These are phyloP conservation scores for Didymella pomorum DNA, from an alignment of 2,329 filamentous ascomycete species.

Conservation along the genomic window DNA sequence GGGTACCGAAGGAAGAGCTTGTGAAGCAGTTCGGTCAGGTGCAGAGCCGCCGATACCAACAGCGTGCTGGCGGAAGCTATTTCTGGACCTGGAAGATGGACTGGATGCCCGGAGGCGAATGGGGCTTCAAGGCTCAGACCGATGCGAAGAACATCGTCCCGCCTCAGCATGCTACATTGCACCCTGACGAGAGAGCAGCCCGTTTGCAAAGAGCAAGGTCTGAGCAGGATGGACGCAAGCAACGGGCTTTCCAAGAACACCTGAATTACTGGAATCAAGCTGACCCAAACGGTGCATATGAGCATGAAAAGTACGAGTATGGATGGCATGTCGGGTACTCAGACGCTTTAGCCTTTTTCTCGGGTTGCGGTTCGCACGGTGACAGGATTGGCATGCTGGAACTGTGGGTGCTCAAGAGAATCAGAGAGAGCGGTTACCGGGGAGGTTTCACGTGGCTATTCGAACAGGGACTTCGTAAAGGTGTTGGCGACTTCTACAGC, in stretches of 20 bases:
- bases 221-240: slow-evolving; percentile 49
- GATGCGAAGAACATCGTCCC: slow-evolving; percentile 53
- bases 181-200: slow-evolving; percentile 24
- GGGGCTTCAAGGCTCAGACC: slow-evolving; percentile 65
- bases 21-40: slow-evolving; percentile 58
- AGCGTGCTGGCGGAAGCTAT: slow-evolving; percentile 61
- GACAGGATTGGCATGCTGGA: slow-evolving; percentile 66
- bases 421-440: slow-evolving; percentile 60
- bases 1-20: slow-evolving; percentile 50
- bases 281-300: slow-evolving; percentile 55
- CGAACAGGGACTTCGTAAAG: slow-evolving; percentile 59
- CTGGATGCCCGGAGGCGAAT: slow-evolving; percentile 69
- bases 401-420: slow-evolving; percentile 65
- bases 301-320: slow-evolving; percentile 63
- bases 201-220: slow-evolving; percentile 52
- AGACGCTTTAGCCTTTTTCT: slow-evolving; percentile 64
- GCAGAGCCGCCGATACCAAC: slow-evolving; percentile 59
- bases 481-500: slow-evolving; percentile 52
- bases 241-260: slow-evolving; percentile 54
- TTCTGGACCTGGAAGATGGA: slow-evolving; percentile 71
- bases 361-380: slow-evolving; percentile 46
- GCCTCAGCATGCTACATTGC: slow-evolving; percentile 44
- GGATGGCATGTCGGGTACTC: slow-evolving; percentile 65
- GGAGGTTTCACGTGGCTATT: slow-evolving; percentile 61
- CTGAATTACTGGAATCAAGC: slow-evolving; percentile 60